A percentile compares a stretch with the other conserved stretches of the same genome.
Evolutionary conservation across 1,284 basidiomycete species (phyloP).

Genomic region (Golubevia pallescens): DNA sequence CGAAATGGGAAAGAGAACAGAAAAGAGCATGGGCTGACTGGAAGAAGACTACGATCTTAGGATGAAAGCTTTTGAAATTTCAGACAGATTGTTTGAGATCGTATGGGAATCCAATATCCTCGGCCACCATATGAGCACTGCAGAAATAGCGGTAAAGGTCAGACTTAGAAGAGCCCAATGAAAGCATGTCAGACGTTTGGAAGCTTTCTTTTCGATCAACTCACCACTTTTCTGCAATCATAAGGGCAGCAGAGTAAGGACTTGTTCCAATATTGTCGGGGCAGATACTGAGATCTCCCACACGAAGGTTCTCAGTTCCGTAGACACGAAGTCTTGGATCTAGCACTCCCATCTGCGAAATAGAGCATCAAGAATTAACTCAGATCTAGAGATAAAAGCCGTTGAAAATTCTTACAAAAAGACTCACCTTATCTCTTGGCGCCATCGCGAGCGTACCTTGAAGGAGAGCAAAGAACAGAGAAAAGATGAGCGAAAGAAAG

Average conservation of each 20-base stretch:
- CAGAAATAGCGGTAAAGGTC: background rate
- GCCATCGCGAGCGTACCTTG: too few relatives aligned
- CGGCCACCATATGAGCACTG: too few relatives aligned
- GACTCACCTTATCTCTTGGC: background rate
- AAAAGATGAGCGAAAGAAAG: too few relatives aligned
- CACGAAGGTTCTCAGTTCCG: constrained; percentile 69
- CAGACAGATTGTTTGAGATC: too few relatives aligned
- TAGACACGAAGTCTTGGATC: constrained; percentile 67
- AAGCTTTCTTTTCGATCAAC: background rate
- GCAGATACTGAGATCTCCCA: constrained; percentile 65
- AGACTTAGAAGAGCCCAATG: background rate
- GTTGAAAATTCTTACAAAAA: background rate
- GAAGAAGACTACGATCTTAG: too few relatives aligned
- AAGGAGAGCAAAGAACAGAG: too few relatives aligned
- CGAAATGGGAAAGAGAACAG: too few relatives aligned
- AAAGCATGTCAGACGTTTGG: background rate
- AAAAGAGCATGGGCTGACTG: too few relatives aligned
- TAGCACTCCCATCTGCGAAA: constrained; percentile 64
- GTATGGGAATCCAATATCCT: too few relatives aligned
- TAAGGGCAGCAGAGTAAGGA: background rate
- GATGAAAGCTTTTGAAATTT: too few relatives aligned
- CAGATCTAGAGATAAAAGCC: background rate
- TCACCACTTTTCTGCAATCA: background rate
- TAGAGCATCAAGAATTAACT: background rate
- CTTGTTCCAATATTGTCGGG: constrained; percentile 5